Percentiles rank a stretch among this genome's conserved stretches.
Conservation (phyloP, 805 yeast genomes). For the Wilhelminamyces savonicus region DNA sequence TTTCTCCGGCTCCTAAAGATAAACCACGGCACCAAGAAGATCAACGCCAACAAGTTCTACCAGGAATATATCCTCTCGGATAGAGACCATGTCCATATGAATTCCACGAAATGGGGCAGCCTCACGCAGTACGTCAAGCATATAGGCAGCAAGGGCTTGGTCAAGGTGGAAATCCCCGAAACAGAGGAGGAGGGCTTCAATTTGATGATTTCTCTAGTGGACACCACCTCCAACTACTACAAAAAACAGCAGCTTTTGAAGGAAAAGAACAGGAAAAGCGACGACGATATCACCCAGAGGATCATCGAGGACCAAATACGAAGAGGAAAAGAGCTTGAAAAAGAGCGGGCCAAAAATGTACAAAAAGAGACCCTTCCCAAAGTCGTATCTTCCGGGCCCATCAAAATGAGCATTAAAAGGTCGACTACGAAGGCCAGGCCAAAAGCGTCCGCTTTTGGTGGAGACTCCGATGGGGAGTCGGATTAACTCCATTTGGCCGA, state of each 20-base stretch:
- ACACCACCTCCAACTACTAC: conserved; percentile 2
- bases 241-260: too few relatives aligned
- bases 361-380: too few relatives aligned
- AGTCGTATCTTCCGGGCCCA: too few relatives aligned
- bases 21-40: conserved; percentile 74
- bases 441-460: too few relatives aligned
- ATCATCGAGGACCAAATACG: too few relatives aligned
- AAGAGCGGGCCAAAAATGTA: too few relatives aligned
- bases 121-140: conserved; percentile 62
- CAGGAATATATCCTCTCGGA: conserved; percentile 78
- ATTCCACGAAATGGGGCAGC: conserved; percentile 76
- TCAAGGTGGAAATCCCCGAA: conserved; percentile 40
- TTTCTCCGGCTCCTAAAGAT: conserved; percentile 58
- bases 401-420: too few relatives aligned
- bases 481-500: too few relatives aligned
- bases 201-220: conserved; percentile 26
- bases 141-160: conserved; percentile 50
- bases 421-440: too few relatives aligned
- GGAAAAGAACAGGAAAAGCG: too few relatives aligned
- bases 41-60: conserved; percentile 80
- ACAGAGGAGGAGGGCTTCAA: conserved; percentile 31
- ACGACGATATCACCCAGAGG: not conserved
- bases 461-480: too few relatives aligned
- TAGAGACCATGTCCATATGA: conserved; percentile 82
- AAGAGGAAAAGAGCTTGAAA: too few relatives aligned